phyloP scores from a whole-genome alignment of 1,284 basidiomycete species.

The Ceraceosorus guamensis region DNA sequence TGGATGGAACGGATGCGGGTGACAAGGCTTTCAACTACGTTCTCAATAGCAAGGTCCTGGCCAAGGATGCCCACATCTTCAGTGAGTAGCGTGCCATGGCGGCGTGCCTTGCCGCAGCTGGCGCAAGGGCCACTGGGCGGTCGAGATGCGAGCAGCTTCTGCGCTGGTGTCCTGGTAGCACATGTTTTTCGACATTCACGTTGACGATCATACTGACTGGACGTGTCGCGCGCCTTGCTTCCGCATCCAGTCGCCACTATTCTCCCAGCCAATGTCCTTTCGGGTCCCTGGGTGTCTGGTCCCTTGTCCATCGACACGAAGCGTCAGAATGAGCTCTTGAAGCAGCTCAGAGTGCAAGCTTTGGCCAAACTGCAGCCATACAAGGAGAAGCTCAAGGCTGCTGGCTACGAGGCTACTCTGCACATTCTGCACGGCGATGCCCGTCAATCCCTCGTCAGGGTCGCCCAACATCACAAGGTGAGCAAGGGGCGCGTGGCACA shows the following conservation, averaged over 20 bases:
- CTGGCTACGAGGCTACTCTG: constrained; percentile 27
- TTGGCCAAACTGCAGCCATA: constrained; percentile 41
- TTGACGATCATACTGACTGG: too few relatives aligned
- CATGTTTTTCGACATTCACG: too few relatives aligned
- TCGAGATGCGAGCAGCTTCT: too few relatives aligned
- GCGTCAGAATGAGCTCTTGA: constrained; percentile 41
- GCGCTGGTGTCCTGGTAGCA: too few relatives aligned
- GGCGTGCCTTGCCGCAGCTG: too few relatives aligned
- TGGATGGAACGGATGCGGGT: constrained; percentile 44
- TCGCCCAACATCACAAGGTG: constrained; percentile 35
- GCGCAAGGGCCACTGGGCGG: too few relatives aligned
- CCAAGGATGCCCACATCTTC: constrained; percentile 35
- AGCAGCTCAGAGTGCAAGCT: constrained; percentile 34
- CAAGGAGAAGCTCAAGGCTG: constrained; percentile 28
- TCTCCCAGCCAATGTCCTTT: constrained; percentile 37
- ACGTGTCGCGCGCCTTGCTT: neutral
- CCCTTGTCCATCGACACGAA: constrained; percentile 36
- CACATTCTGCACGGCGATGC: constrained; percentile 44
- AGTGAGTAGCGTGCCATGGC: constrained; percentile 3
- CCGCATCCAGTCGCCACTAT: constrained; percentile 27
- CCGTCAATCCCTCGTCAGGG: constrained; percentile 29
- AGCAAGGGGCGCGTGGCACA: too few relatives aligned
- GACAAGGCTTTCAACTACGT: constrained; percentile 41
- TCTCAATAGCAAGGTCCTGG: constrained; percentile 28
- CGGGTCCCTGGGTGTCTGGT: constrained; percentile 41